These are phyloP conservation scores for Bigelowiella natans DNA, from an alignment of 78 protist species.

Conservation along the genomic window DNA sequence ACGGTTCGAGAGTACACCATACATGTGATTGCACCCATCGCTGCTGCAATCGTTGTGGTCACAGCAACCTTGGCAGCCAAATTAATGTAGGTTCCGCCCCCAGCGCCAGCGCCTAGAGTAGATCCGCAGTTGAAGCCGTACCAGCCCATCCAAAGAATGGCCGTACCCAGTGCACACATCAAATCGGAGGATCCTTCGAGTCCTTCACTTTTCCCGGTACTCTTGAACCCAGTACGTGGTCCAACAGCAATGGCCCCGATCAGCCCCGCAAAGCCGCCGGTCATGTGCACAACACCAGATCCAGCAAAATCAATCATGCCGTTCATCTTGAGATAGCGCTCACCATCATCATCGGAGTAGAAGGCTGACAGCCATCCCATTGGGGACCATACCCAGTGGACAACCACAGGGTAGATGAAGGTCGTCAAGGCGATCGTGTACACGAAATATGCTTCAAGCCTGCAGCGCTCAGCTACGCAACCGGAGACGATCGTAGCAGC, in stretches of 20 bases:
- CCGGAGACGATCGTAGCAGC: conserved; percentile 57
- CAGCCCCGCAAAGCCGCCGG: conserved; percentile 62
- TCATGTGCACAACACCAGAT: conserved; percentile 62
- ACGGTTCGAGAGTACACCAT: not conserved
- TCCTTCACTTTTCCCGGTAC: not conserved
- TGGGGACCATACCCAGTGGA: conserved; percentile 40
- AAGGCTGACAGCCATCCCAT: conserved; percentile 25
- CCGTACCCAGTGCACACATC: conserved; percentile 25
- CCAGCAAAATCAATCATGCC: conserved; percentile 37
- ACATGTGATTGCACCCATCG: not conserved
- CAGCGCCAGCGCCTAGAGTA: conserved; percentile 15
- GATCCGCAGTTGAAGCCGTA: conserved; percentile 71
- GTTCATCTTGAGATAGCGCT: not conserved
- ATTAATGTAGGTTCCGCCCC: not conserved
- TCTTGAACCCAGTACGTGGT: conserved; percentile 60
- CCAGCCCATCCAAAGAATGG: conserved; percentile 45
- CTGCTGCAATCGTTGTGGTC: conserved; percentile 20
- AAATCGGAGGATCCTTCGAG: not conserved
- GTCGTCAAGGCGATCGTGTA: conserved; percentile 19
- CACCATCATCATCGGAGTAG: too few species aligned
- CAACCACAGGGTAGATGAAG: conserved; percentile 47
- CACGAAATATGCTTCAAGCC: conserved; percentile 21
- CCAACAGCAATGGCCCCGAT: conserved; percentile 57
- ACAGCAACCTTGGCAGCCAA: not conserved
- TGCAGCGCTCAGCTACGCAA: conserved; percentile 49